These are phyloP conservation scores for Parathielavia hyrcaniae DNA, from an alignment of 495 filamentous ascomycete species.

Conservation along the genomic window DNA sequence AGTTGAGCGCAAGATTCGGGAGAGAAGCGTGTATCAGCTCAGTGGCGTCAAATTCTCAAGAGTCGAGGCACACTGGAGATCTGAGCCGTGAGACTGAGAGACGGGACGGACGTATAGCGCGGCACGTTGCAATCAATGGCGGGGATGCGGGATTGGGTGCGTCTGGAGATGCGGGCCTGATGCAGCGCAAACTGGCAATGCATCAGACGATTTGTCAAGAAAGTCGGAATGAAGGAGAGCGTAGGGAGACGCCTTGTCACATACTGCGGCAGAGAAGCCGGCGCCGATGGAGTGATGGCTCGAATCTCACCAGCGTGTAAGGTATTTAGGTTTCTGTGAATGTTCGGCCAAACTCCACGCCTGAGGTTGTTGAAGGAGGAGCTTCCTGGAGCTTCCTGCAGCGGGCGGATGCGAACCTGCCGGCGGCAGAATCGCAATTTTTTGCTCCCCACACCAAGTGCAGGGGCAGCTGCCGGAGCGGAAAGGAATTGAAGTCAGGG, in stretches of 20 bases:
- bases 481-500: background rate
- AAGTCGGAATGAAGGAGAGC: background rate
- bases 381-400: background rate
- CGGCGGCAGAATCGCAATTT: constrained; percentile 10
- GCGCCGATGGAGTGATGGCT: background rate
- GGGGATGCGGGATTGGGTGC: constrained; percentile 1
- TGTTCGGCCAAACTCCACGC: constrained; percentile 9
- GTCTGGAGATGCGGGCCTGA: background rate
- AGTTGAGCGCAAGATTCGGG: background rate
- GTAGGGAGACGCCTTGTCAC: constrained; percentile 8
- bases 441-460: constrained; percentile 11
- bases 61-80: background rate
- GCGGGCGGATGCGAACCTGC: background rate
- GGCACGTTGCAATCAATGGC: background rate
- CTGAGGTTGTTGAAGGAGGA: constrained; percentile 7
- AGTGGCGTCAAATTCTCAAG: background rate
- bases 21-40: background rate
- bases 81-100: constrained; percentile 1
- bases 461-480: constrained; percentile 6
- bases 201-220: background rate
- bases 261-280: background rate
- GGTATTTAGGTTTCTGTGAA: too few species aligned
- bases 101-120: background rate
- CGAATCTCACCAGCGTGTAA: background rate
- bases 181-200: constrained; percentile 3